A percentile compares a stretch with the other conserved stretches of the same genome.
These are phyloP conservation scores for Recurvomyces mirabilis DNA, from an alignment of 495 filamentous ascomycete species.

Conservation along the genomic window DNA sequence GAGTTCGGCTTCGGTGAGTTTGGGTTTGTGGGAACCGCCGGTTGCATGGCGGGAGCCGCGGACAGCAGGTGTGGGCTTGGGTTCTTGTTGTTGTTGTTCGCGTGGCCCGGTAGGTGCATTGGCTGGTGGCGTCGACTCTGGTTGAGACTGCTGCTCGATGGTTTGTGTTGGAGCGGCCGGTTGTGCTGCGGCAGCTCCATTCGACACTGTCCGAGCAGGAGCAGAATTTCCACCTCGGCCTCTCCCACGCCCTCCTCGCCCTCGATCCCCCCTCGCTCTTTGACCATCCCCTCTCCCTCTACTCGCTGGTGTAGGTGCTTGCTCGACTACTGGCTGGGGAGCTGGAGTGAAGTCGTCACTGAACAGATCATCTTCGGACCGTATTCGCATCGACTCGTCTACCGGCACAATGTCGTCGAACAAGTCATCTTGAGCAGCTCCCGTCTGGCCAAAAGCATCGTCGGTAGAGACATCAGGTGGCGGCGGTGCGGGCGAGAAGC, in stretches of 20 bases:
- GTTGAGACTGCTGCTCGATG: background rate
- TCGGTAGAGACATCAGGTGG: constrained; percentile 11
- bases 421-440: constrained; percentile 10
- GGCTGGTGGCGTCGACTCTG: constrained; percentile 9
- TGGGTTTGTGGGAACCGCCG: constrained; percentile 50
- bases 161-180: constrained; percentile 6
- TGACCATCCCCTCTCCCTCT: constrained; percentile 30
- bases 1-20: constrained; percentile 60
- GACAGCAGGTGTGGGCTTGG: constrained; percentile 44
- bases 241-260: constrained; percentile 10
- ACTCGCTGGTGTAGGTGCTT: constrained; percentile 14
- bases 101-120: constrained; percentile 13
- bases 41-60: constrained; percentile 59
- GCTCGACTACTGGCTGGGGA: constrained; percentile 30
- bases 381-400: constrained; percentile 39
- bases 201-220: background rate
- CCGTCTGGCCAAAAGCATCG: constrained; percentile 20
- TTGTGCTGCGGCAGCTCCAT: background rate
- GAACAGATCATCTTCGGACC: constrained; percentile 56
- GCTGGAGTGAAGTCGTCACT: constrained; percentile 62
- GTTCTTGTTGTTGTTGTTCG: too few species aligned
- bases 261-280: too few species aligned
- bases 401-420: constrained; percentile 18
- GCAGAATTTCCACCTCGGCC: constrained; percentile 23
- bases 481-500: constrained; percentile 11